phyloP scores from a whole-genome alignment of 345 rosid species.

The Abelmoschus esculentus region DNA sequence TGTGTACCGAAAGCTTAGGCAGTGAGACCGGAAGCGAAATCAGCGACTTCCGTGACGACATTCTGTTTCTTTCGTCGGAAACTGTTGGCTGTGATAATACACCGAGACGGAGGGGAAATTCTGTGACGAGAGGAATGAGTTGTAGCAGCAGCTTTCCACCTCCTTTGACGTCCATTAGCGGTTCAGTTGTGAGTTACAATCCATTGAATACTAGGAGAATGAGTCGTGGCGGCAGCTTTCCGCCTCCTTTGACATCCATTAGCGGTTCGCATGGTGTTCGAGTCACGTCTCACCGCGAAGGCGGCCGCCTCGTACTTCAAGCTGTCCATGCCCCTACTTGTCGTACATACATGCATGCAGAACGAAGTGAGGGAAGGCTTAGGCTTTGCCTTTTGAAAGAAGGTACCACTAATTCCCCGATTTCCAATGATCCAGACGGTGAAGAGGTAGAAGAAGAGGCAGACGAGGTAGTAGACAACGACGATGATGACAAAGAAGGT shows the following conservation, averaged over 20 bases:
- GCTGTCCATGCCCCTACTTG: slow-evolving; percentile 37
- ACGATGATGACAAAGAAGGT: too few species aligned
- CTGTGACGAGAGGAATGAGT: neutral
- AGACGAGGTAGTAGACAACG: too few species aligned
- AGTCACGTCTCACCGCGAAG: slow-evolving; percentile 48
- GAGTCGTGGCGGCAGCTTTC: slow-evolving; percentile 33
- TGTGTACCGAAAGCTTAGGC: slow-evolving; percentile 90
- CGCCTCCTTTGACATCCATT: slow-evolving; percentile 70
- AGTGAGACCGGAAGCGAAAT: slow-evolving; percentile 28
- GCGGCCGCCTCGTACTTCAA: slow-evolving; percentile 59
- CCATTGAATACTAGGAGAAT: slow-evolving; percentile 17
- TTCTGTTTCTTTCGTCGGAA: slow-evolving; percentile 6
- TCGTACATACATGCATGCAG: slow-evolving; percentile 39
- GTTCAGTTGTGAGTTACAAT: neutral
- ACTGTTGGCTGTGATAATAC: neutral
- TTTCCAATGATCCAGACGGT: neutral
- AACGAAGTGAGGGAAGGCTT: slow-evolving; percentile 67
- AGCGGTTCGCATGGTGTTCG: slow-evolving; percentile 39
- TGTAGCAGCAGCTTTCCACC: neutral
- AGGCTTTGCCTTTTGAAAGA: slow-evolving; percentile 31
- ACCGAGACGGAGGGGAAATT: neutral
- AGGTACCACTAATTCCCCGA: neutral
- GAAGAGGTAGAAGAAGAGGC: too few species aligned
- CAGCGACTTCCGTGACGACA: slow-evolving; percentile 22
- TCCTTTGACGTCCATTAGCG: neutral